These are phyloP conservation scores for Eragrostis tef DNA, from an alignment of 202 grass and related monocot species.

Conservation along the genomic window DNA sequence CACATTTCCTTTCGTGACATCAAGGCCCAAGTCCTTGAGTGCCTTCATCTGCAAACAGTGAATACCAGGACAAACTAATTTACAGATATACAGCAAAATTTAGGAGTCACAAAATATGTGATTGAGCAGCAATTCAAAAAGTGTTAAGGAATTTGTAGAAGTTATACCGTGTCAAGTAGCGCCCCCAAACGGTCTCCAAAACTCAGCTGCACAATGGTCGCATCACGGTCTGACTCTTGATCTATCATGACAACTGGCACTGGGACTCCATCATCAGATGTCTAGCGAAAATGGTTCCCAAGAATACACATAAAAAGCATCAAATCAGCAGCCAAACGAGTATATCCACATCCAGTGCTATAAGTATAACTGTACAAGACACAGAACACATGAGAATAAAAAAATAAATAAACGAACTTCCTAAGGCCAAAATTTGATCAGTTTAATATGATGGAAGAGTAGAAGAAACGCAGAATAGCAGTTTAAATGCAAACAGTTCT, in stretches of 20 bases:
- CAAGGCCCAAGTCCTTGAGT: conserved; percentile 89
- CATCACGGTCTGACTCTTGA: conserved; percentile 89
- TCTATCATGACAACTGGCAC: conserved; percentile 86
- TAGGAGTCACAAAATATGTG: not conserved
- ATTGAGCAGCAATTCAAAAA: conserved; percentile 18
- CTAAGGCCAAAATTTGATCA: not conserved
- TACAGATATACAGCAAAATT: conserved; percentile 25
- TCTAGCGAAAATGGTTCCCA: conserved; percentile 31
- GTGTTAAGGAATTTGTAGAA: not conserved
- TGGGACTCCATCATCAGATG: conserved; percentile 73
- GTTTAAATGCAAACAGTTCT: conserved; percentile 20
- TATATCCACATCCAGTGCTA: not conserved
- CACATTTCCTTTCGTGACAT: conserved; percentile 90
- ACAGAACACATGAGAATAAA: not conserved
- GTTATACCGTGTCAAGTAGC: conserved; percentile 83
- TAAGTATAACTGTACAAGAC: not conserved
- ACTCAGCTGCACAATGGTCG: conserved; percentile 88
- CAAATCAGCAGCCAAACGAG: not conserved
- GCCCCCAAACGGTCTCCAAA: conserved; percentile 96
- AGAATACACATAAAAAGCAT: conserved; percentile 30
- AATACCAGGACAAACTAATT: conserved; percentile 51
- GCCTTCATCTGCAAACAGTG: conserved; percentile 82
- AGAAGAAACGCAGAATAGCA: not conserved
- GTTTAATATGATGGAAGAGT: not conserved
- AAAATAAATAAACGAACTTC: conserved; percentile 6